Conservation (phyloP, 345 rosid species). For the Syzygium oleosum region DNA sequence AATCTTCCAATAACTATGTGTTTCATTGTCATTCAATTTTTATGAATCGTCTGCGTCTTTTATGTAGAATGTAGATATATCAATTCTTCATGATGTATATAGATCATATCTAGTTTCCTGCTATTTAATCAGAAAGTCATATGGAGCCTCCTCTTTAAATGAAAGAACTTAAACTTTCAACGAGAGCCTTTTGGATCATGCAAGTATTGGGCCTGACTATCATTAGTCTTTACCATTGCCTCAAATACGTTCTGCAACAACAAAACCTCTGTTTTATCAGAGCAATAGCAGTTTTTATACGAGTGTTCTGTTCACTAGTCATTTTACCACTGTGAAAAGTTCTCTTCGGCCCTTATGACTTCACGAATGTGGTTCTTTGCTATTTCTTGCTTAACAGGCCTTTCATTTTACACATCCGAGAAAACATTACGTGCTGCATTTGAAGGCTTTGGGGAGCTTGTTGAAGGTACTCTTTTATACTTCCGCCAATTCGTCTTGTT, state of each 20-base stretch:
- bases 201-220: neutral
- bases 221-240: neutral
- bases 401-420: slow-evolving; percentile 95
- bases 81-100: neutral
- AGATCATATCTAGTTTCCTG: neutral
- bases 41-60: neutral
- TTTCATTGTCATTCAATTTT: neutral
- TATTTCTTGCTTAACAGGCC: slow-evolving; percentile 29
- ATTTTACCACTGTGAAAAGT: neutral
- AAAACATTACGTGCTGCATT: slow-evolving; percentile 85
- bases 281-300: neutral
- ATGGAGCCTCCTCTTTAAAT: neutral
- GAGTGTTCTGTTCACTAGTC: neutral
- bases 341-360: neutral
- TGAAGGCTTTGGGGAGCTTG: slow-evolving; percentile 85
- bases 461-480: slow-evolving; percentile 44
- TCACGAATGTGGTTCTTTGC: neutral
- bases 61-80: neutral
- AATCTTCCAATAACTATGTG: neutral
- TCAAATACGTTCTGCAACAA: neutral
- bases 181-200: neutral
- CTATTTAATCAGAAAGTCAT: neutral
- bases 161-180: neutral
- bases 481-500: neutral
- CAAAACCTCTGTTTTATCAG: neutral